Evolutionary conservation across 768 basidiomycete species (phyloP).

Genomic region (Suillus occidentalis): DNA sequence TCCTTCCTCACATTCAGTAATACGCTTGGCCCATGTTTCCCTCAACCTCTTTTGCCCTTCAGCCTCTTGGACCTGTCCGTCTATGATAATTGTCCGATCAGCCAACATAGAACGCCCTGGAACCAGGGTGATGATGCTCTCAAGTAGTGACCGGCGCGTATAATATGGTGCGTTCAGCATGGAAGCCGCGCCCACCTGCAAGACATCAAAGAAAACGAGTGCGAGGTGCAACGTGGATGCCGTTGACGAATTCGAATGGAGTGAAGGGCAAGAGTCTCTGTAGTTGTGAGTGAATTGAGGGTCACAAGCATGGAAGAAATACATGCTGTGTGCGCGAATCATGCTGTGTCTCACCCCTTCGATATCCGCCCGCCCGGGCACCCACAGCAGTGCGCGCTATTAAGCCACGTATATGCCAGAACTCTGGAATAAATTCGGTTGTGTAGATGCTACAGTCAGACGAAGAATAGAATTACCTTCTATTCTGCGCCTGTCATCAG

Average conservation of each 20-base stretch:
- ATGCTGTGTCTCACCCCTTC: constrained; percentile 19
- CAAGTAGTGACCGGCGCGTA: constrained; percentile 59
- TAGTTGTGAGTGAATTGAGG: constrained; percentile 31
- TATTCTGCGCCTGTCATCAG: constrained; percentile 52
- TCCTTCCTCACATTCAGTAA: constrained; percentile 62
- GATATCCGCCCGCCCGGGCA: constrained; percentile 35
- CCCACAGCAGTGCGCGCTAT: constrained; percentile 60
- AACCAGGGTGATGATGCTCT: constrained; percentile 50
- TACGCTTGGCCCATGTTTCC: constrained; percentile 48
- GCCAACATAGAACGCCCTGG: constrained; percentile 67
- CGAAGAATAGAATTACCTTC: constrained; percentile 55
- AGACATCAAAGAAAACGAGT: constrained; percentile 85
- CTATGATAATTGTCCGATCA: constrained; percentile 46
- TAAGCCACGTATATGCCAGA: constrained; percentile 69
- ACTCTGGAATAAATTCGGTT: constrained; percentile 47
- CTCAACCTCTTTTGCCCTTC: constrained; percentile 32
- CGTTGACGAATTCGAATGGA: constrained; percentile 39
- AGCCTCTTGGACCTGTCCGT: constrained; percentile 9
- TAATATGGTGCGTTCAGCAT: constrained; percentile 58
- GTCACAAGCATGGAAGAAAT: constrained; percentile 18
- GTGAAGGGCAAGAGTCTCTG: constrained; percentile 42
- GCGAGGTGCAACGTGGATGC: constrained; percentile 57
- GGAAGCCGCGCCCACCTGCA: constrained; percentile 63
- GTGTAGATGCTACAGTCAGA: background rate
- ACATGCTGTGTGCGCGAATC: constrained; percentile 23